Evolutionary conservation across 176 grass and related monocot species (phyloP).

Genomic region (sorghum (Sorghum bicolor)): Sorghum_bicolor_NCBIv3 NC_012870.2:66367501-66368000

Average conservation of each 20-base stretch:
- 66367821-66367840: constrained; percentile 28
- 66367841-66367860: constrained; percentile 46
- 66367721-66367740: constrained; percentile 77
- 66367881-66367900: constrained; percentile 82
- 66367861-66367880: constrained; percentile 72
- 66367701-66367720: constrained; percentile 73
- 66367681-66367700: constrained; percentile 29
- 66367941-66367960: constrained; percentile 74
- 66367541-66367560: constrained; percentile 96
- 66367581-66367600: constrained; percentile 9
- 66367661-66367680: constrained; percentile 20
- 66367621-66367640: background rate
- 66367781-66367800: constrained; percentile 25
- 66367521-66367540: constrained; percentile 94
- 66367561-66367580: constrained; percentile 58
- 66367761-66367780: constrained; percentile 81
- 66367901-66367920: constrained; percentile 90
- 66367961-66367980: constrained; percentile 64
- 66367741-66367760: constrained; percentile 68
- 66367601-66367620: constrained; percentile 10
- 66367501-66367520: constrained; percentile 81
- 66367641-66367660: constrained; percentile 18
- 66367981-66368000: constrained; percentile 84
- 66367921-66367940: constrained; percentile 65
- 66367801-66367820: background rate